Evolutionary conservation across 2,329 filamentous ascomycete genomes (phyloP), one percentile per base, ranked within the genome.

Genomic region (Penicillium paneum): DNA sequence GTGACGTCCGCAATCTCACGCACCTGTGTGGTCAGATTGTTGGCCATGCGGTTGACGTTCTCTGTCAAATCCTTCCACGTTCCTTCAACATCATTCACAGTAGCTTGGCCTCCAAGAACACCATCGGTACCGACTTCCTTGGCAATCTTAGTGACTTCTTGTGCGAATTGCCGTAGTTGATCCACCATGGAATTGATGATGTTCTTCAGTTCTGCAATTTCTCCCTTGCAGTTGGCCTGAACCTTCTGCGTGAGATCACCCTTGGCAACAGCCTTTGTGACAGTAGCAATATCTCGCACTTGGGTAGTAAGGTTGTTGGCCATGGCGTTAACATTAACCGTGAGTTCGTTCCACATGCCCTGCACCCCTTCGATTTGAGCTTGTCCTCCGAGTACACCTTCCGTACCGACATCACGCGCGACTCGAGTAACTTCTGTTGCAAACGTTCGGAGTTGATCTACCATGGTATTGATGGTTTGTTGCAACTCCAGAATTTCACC

Each of bases 141-240:
- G 35, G 93, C 93, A 68, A 99, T 89, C 74, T 94, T 95, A 35
- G 93, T 97, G 65, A 99, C 94, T 77, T 97, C 93, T 69, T 91
- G 89, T 10, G 94, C 94, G 71, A 97, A 97, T 70, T 97, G 92
- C 69, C 96, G 91, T 54, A 99, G 80, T 73, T 97, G 94, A 72
- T 97, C 94, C 63, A 99, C 93, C 93, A 99, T 99, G 71, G 90
- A 94, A 76, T 99, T 99, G 79, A 97, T 99, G 43, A 94, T 97
- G 56, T 91, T 92, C 76, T 99, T 99, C 69, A 99, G 88, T 78
- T 90, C 91, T 70, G 86, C 89, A 67, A 92, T 97, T 81, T 93
- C 94, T 74, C 89, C 95, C 78, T 87, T 89, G 76, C 89, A 93
- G 68, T 90, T 91, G 57, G 92, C 92, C 73, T 96, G 91, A 36